Conservation (phyloP, 768 basidiomycete species). For the Hericium coralloides region DNA sequence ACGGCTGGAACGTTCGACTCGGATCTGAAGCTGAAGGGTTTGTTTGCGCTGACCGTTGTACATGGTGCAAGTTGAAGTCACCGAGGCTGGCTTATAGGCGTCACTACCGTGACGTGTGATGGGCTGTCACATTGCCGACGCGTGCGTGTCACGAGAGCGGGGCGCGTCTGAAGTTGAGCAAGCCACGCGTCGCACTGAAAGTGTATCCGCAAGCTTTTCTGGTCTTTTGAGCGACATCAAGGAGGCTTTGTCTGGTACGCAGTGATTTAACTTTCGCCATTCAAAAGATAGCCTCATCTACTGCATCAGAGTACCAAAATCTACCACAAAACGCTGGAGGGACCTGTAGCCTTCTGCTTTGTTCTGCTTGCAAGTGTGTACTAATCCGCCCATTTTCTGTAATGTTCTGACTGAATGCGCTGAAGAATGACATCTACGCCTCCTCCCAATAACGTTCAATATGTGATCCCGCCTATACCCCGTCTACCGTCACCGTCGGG, state of each 20-base stretch:
- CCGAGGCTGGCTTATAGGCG: too few species aligned
- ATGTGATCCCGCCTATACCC: conserved; percentile 14
- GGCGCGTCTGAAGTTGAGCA: neutral
- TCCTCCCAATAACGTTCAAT: conserved; percentile 11
- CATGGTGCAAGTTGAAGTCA: too few species aligned
- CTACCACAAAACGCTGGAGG: neutral
- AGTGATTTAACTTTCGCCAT: neutral
- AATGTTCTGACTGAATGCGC: neutral
- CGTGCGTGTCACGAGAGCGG: neutral
- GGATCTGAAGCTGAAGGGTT: too few species aligned
- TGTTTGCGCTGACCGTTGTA: too few species aligned
- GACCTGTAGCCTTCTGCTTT: neutral
- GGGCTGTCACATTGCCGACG: neutral
- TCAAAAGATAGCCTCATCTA: neutral
- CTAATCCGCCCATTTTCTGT: neutral
- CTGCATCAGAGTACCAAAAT: neutral
- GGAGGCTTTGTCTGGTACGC: neutral
- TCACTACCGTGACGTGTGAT: too few species aligned
- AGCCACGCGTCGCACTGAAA: neutral
- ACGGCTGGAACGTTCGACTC: too few species aligned
- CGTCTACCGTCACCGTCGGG: conserved; percentile 22
- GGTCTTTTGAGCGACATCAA: neutral
- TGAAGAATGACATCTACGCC: conserved; percentile 18
- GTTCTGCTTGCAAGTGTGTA: neutral
- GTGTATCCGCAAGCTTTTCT: neutral